Conservation (phyloP, 1,139 yeast genomes). For the Magnusiomyces tetraspermus region DNA sequence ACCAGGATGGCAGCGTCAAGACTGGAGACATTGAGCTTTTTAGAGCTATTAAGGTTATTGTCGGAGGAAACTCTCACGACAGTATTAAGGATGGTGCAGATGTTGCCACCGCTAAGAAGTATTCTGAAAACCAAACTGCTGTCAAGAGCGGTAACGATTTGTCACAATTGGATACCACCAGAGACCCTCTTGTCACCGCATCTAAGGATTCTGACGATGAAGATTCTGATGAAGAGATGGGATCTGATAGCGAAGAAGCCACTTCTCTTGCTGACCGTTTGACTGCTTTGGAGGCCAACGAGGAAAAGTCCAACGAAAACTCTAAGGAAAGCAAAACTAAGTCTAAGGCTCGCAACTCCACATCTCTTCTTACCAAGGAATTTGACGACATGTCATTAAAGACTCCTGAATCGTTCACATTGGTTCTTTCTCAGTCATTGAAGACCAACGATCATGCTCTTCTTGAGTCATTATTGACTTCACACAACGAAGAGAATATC, state of each 20-base stretch:
- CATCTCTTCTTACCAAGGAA: not conserved
- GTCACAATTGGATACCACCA: slow-evolving; percentile 37
- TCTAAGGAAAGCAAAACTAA: slow-evolving; percentile 19
- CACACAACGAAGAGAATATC: slow-evolving; percentile 63
- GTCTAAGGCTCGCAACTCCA: slow-evolving; percentile 13
- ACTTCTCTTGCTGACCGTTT: slow-evolving; percentile 36
- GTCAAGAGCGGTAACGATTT: slow-evolving; percentile 40
- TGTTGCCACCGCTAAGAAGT: slow-evolving; percentile 53
- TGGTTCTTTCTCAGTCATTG: slow-evolving; percentile 35
- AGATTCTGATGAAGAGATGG: slow-evolving; percentile 25
- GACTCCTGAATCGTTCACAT: slow-evolving; percentile 33
- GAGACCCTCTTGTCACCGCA: not conserved
- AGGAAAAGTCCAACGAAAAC: slow-evolving; percentile 9
- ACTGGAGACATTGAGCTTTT: slow-evolving; percentile 19
- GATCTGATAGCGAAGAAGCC: slow-evolving; percentile 28
- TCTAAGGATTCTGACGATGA: slow-evolving; percentile 23
- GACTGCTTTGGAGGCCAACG: slow-evolving; percentile 31
- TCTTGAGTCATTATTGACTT: slow-evolving; percentile 60
- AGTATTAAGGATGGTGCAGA: slow-evolving; percentile 46
- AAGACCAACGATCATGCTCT: slow-evolving; percentile 35
- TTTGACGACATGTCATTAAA: slow-evolving; percentile 5
- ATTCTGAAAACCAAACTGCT: slow-evolving; percentile 60
- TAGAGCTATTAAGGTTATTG: slow-evolving; percentile 17
- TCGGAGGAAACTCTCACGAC: slow-evolving; percentile 14
- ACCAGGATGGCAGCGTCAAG: slow-evolving; percentile 22